Conservation (phyloP, 1,139 yeast genomes). For the Nakaseomyces bracarensis region DNA sequence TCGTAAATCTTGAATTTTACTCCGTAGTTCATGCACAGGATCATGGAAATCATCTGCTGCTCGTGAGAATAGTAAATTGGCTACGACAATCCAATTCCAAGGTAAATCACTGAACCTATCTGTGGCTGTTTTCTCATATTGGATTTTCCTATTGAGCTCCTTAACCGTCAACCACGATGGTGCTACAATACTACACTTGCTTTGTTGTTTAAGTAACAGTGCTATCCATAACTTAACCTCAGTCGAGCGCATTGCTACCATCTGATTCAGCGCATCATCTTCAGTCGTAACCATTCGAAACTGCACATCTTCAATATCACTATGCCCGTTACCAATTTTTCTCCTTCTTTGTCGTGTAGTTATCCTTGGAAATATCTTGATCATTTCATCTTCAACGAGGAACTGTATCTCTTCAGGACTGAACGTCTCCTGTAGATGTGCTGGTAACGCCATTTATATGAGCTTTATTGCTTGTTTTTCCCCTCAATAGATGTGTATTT, state of each 20-base stretch:
- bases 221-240: conserved; percentile 87
- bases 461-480: background rate
- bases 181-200: conserved; percentile 74
- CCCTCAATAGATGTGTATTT: too few relatives aligned
- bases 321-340: conserved; percentile 7
- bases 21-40: conserved; percentile 49
- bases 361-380: conserved; percentile 58
- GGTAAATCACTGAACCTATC: conserved; percentile 66
- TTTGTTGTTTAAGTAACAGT: conserved; percentile 69
- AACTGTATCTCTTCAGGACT: conserved; percentile 75
- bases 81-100: conserved; percentile 78
- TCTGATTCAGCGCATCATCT: conserved; percentile 39
- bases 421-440: conserved; percentile 47
- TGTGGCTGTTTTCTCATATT: conserved; percentile 54
- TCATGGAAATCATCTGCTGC: conserved; percentile 73
- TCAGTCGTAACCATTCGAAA: conserved; percentile 32
- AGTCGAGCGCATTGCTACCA: conserved; percentile 59
- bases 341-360: conserved; percentile 25
- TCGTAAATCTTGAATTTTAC: conserved; percentile 66
- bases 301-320: conserved; percentile 1
- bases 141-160: conserved; percentile 51
- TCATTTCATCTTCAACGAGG: conserved; percentile 70
- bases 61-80: conserved; percentile 51
- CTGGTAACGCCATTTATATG: conserved; percentile 59
- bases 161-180: conserved; percentile 76